Conservation (phyloP, 305 asterid species). For the Euphrasia arctica region DNA sequence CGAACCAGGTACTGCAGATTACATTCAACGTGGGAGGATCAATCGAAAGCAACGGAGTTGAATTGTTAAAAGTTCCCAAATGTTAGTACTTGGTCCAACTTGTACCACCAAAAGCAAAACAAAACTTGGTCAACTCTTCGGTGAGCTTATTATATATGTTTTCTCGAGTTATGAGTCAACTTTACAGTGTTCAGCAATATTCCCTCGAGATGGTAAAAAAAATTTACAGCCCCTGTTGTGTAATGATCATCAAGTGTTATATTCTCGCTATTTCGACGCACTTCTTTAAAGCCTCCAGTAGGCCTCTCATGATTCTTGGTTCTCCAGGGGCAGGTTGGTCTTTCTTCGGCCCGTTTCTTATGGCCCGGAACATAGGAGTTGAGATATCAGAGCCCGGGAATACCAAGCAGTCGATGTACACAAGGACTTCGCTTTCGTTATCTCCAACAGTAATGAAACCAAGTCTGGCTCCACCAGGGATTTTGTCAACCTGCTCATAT, state of each 20-base stretch:
- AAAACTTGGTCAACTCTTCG: no score
- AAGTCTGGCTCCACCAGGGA: constrained; percentile 89
- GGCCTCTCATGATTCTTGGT: constrained; percentile 90
- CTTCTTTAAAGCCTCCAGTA: constrained; percentile 70
- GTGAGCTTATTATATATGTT: not conserved
- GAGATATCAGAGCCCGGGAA: constrained; percentile 54
- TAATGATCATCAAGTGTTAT: constrained; percentile 22
- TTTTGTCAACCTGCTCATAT: constrained; percentile 67
- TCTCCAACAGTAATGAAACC: constrained; percentile 73
- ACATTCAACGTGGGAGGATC: not conserved
- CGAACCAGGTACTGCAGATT: not conserved
- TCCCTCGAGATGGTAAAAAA: not conserved
- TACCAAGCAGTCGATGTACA: constrained; percentile 81
- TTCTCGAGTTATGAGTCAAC: not conserved
- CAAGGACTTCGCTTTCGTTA: constrained; percentile 59
- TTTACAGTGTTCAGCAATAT: not conserved
- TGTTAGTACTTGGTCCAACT: not conserved
- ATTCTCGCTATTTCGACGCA: constrained; percentile 70
- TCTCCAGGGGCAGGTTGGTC: constrained; percentile 76
- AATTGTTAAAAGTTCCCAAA: not conserved
- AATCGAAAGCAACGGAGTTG: not conserved
- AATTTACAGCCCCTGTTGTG: not conserved
- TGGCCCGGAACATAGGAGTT: constrained; percentile 64
- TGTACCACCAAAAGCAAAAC: not conserved
- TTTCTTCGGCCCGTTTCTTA: constrained; percentile 67